These are phyloP conservation scores for Xylaria sp. DNA, from an alignment of 2,329 filamentous ascomycete species.

Conservation along the genomic window DNA sequence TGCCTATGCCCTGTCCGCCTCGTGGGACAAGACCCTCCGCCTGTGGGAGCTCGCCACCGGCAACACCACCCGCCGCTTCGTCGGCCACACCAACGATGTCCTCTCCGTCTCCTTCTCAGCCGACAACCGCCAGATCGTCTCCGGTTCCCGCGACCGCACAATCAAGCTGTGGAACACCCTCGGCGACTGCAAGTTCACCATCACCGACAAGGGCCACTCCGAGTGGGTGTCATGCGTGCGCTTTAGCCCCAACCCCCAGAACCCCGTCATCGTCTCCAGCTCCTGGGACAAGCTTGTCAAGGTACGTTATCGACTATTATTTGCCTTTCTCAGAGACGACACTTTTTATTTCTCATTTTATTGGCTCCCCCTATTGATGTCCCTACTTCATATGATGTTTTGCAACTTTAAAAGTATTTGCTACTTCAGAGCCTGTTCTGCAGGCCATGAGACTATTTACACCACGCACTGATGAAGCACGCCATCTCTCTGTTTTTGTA, in stretches of 20 bases:
- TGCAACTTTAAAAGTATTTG: conserved; percentile 97
- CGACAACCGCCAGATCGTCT: conserved; percentile 99
- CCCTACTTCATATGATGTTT: conserved; percentile 81
- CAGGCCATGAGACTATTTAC: conserved; percentile 97
- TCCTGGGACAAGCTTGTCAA: conserved; percentile 99
- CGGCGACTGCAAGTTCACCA: conserved; percentile 99
- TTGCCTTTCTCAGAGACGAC: conserved; percentile 18
- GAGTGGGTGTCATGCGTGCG: conserved; percentile 99
- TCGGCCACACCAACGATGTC: conserved; percentile 99
- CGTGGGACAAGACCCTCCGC: conserved; percentile 99
- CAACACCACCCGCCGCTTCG: conserved; percentile 96
- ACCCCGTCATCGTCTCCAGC: conserved; percentile 98
- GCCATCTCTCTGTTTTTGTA: conserved; percentile 28
- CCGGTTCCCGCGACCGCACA: conserved; percentile 95
- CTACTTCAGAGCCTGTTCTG: conserved; percentile 97
- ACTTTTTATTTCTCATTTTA: not conserved
- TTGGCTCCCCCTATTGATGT: not conserved
- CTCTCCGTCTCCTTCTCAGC: conserved; percentile 99
- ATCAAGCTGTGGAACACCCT: conserved; percentile 99
- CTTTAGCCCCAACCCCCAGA: conserved; percentile 99
- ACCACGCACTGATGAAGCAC: conserved; percentile 81
- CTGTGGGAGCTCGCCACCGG: conserved; percentile 99
- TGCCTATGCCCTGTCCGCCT: conserved; percentile 97
- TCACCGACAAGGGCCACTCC: conserved; percentile 99
- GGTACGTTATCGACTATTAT: conserved; percentile 69